phyloP scores from a whole-genome alignment of 2,329 filamentous ascomycete species.

The Hysterium pulicare region DNA sequence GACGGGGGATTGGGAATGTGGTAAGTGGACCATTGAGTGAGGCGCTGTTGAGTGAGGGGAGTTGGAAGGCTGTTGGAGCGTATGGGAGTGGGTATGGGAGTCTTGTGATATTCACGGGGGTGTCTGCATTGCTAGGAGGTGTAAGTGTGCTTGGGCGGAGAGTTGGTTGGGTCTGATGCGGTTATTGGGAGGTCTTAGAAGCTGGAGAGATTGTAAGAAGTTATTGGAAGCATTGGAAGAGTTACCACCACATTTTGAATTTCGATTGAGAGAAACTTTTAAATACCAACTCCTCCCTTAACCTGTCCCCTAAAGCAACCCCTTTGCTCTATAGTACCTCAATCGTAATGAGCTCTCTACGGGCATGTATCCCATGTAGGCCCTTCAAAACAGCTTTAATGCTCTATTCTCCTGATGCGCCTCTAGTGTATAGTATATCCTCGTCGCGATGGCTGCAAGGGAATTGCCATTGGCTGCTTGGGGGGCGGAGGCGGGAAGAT shows the following conservation, averaged over 20 bases:
- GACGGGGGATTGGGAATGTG: slow-evolving; percentile 50
- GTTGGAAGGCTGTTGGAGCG: slow-evolving; percentile 16
- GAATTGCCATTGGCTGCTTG: slow-evolving; percentile 14
- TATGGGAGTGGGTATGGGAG: slow-evolving; percentile 43
- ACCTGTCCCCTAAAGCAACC: no score
- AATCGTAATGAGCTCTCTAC: no score
- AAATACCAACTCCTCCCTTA: no score
- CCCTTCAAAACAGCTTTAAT: no score
- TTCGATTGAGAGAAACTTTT: no score
- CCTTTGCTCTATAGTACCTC: no score
- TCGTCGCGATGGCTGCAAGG: slow-evolving; percentile 31
- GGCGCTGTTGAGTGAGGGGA: slow-evolving; percentile 29
- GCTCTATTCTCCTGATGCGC: slow-evolving; percentile 30
- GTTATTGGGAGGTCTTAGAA: no score
- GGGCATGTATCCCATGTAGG: no score
- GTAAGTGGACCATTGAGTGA: slow-evolving; percentile 51
- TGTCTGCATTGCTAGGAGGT: slow-evolving; percentile 34
- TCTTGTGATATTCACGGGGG: slow-evolving; percentile 42
- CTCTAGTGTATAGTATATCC: slow-evolving; percentile 31
- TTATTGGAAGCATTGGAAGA: neutral
- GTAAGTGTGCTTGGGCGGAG: slow-evolving; percentile 19
- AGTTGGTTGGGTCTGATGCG: slow-evolving; percentile 17
- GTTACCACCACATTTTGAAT: no score
- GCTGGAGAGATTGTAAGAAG: neutral
- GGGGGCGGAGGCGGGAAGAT: slow-evolving; percentile 13